Evolutionary conservation across 2,329 filamentous ascomycete species (phyloP), one percentile per base, ranked within the genome.

Genomic region (Orbilia javanica): DNA sequence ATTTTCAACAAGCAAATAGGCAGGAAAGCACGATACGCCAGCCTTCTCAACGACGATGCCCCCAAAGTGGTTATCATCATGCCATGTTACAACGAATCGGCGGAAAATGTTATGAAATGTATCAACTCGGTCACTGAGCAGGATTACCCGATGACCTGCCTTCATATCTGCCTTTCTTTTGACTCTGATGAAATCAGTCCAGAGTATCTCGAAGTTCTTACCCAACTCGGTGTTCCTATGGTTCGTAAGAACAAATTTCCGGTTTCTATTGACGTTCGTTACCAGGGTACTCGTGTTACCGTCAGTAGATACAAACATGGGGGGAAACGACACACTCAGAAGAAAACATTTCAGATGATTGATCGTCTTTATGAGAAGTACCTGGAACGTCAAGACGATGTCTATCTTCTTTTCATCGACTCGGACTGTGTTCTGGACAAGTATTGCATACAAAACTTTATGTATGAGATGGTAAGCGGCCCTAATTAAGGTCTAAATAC

Each of bases 401-500:
- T 98, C 0, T 98, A 98, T 83, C 91, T 98, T 66, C 88, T 98
- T 10, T 98, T 98, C 85, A 97, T 98, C 83, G 95, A 98, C 85
- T 97, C 94, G 0, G 95, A 98, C 83, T 98, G 96, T 84, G 96
- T 97, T 79, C 87, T 98, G 62, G 95, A 98, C 85, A 89, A 90
- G 74, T 90, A 94, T 46, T 98, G 95, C 83, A 89, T 98, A 76
- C 95, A 97, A 83, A 98, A 97, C 84, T 98, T 98, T 85, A 93
- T 98, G 86, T 97, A 96, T 84, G 95, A 98, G 83, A 98, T 98
- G 96, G 82, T 83, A 79, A 27, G 69, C 31, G 25, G 36, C 20
- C 39, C 62, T 10, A 31, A 4, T 15, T 50, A n/a, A 39, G 6
- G n/a, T 15, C 57, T 65, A 27, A 7, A 52, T 1, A 34, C 3